phyloP scores from a whole-genome alignment of 1,284 basidiomycete species.

The Testicularia cyperi region DNA sequence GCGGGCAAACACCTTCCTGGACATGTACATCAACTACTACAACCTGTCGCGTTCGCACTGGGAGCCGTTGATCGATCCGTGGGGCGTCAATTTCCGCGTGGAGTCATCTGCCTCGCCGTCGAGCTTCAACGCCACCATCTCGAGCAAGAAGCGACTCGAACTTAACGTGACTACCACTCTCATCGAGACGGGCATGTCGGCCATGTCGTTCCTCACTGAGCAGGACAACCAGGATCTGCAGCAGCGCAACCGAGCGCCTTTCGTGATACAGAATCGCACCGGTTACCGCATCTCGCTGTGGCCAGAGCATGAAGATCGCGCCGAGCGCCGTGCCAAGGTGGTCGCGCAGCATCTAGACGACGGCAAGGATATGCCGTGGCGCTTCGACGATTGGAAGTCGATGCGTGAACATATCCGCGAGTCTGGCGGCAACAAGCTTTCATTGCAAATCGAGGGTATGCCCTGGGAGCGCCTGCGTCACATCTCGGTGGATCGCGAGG shows the following conservation, averaged over 20 bases:
- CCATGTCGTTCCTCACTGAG: constrained; percentile 71
- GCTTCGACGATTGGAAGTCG: constrained; percentile 94
- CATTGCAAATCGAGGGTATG: constrained; percentile 74
- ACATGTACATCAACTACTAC: constrained; percentile 91
- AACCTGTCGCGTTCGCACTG: constrained; percentile 97
- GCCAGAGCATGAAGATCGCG: constrained; percentile 65
- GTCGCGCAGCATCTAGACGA: constrained; percentile 64
- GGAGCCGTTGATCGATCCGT: constrained; percentile 99
- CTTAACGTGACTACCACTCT: constrained; percentile 92
- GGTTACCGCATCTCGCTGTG: constrained; percentile 66
- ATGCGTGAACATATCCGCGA: constrained; percentile 71
- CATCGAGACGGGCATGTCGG: constrained; percentile 79
- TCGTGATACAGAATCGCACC: constrained; percentile 86
- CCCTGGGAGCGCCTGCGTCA: constrained; percentile 87
- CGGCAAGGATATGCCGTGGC: constrained; percentile 84
- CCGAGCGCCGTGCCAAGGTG: constrained; percentile 53
- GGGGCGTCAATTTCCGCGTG: constrained; percentile 74
- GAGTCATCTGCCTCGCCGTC: constrained; percentile 61
- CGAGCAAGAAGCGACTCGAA: constrained; percentile 82
- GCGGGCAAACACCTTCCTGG: constrained; percentile 48
- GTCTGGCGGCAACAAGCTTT: constrained; percentile 46
- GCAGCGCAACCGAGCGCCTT: constrained; percentile 79
- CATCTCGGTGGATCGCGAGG: constrained; percentile 90
- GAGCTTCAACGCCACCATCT: constrained; percentile 69
- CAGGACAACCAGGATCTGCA: constrained; percentile 62